phyloP scores from a whole-genome alignment of 1,284 basidiomycete genomes.

The Irpex sp. region DNA sequence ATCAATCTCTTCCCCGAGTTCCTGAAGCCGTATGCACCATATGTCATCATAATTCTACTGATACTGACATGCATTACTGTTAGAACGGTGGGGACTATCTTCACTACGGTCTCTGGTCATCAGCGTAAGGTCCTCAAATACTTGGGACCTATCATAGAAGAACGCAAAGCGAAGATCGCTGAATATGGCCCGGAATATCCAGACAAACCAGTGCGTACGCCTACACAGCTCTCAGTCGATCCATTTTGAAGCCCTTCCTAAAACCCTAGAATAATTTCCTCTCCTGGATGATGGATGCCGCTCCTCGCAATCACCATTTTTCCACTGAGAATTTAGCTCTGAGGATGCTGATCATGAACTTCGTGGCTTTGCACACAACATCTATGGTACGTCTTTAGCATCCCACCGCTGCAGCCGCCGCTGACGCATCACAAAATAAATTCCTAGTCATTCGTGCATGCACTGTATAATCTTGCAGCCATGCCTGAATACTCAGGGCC shows the following conservation, averaged over 20 bases:
- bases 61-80: background rate
- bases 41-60: background rate
- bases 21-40: background rate
- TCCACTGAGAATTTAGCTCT: background rate
- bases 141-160: background rate
- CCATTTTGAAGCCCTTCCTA: background rate
- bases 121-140: background rate
- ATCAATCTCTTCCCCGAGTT: background rate
- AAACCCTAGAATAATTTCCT: background rate
- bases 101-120: background rate
- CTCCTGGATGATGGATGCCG: conserved; percentile 1
- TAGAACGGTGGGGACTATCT: background rate
- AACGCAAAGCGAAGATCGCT: background rate
- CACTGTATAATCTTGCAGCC: background rate
- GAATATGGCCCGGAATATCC: conserved; percentile 3
- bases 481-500: background rate
- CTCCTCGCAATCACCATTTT: background rate
- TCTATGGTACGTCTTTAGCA: background rate
- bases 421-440: background rate
- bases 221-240: background rate
- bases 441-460: background rate
- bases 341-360: conserved; percentile 1
- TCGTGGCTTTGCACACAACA: background rate
- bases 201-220: background rate
- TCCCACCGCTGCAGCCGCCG: background rate